Base-by-base conservation (phyloP, 179 eudicot genomes). In the Carnegiea gigantea region DNA sequence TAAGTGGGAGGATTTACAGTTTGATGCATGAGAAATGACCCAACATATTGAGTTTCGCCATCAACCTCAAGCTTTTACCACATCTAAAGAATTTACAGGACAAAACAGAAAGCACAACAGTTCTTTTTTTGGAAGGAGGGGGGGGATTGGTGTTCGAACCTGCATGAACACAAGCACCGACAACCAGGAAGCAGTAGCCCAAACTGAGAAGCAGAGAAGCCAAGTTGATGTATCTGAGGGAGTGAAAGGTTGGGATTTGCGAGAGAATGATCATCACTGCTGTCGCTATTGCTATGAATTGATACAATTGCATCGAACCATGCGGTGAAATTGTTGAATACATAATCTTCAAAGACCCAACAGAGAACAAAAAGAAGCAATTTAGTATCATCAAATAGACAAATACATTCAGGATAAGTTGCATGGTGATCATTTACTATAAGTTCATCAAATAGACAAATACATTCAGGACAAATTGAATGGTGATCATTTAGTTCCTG, bases 181-280 rank as follows among this genome's bases (percentile, higher is more conserved):
- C 87, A 18, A 84, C 94, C 49, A 96, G 82, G 87, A 89, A 87
- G 54, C 93, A 91, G 86, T 96, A 96, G 87, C 91, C 98, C 85
- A 96, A 89, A 71, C 89, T 81, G 72, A 88, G 85, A 14, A 88
- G 49, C 49, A 88, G 86, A 3, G 90, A 88, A 46, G 65, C 85
- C 83, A 88, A 64, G 86, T 85, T 88, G 75, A 88, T 71, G 72
- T 88, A 77, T 76, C 90, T 77, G 82, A 88, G 90, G 18, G 90
- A 87, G 76, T 88, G 90, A 76, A 88, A 88, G 70, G 86, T 71
- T 30, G 90, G 90, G 5, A 88, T 72, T 72, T 88, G 90, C 6
- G 89, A 60, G 72, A 88, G 86, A 5, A 86, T 17, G n/a, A 86
- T 81, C 89, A 88, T 85, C 84, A 86, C 88, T 44, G 57, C 86